Conservation (phyloP, 805 yeast genomes). For the fission yeast (Schizosaccharomyces pombe) region DNA sequence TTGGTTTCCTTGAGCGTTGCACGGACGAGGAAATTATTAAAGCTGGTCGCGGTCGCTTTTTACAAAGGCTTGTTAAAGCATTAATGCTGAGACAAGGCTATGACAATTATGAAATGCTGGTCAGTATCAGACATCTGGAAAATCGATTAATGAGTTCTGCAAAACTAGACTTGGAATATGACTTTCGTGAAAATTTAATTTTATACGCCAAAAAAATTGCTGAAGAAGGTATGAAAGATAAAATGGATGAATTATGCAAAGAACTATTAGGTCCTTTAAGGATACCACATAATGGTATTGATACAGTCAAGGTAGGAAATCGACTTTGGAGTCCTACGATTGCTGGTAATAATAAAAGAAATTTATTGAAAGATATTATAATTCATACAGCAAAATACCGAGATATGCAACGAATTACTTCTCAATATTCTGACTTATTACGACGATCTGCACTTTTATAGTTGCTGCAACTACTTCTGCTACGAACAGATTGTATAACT, state of each 20-base stretch:
- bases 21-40: slow-evolving; percentile 63
- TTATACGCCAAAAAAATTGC: slow-evolving; percentile 56
- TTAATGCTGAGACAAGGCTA: slow-evolving; percentile 89
- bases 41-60: slow-evolving; percentile 40
- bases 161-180: slow-evolving; percentile 37
- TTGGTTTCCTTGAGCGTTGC: slow-evolving; percentile 39
- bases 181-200: slow-evolving; percentile 37
- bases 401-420: background rate
- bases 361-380: background rate
- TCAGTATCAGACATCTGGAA: slow-evolving; percentile 73
- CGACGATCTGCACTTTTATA: background rate
- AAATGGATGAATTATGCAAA: slow-evolving; percentile 50
- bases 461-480: no score
- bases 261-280: slow-evolving; percentile 20
- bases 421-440: background rate
- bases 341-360: background rate
- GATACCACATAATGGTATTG: background rate
- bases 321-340: background rate
- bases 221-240: slow-evolving; percentile 47
- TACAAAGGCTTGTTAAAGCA: slow-evolving; percentile 71
- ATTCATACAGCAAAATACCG: background rate
- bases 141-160: slow-evolving; percentile 55
- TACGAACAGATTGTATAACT: no score
- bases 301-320: background rate
- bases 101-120: slow-evolving; percentile 71